phyloP scores from a whole-genome alignment of 2,329 filamentous ascomycete genomes.

The Coleophoma eucalyptorum region DNA sequence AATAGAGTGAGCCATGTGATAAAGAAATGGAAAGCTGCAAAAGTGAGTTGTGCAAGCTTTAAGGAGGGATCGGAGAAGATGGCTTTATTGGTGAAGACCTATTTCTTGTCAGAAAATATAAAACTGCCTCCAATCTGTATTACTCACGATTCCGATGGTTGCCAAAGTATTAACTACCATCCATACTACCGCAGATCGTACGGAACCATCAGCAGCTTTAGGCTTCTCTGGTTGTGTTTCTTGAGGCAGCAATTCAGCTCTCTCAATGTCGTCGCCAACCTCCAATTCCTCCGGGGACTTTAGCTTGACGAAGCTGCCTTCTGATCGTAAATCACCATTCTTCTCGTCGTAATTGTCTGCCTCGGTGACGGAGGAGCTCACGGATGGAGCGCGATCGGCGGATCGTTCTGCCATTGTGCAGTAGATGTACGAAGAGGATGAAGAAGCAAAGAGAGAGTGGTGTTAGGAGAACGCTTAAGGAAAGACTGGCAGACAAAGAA shows the following conservation, averaged over 20 bases:
- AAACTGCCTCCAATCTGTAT: conserved; percentile 2
- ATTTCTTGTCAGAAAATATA: background rate
- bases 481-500: background rate
- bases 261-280: conserved; percentile 33
- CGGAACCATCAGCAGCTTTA: conserved; percentile 23
- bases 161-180: conserved; percentile 59
- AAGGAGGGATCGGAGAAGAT: conserved; percentile 62
- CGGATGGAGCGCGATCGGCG: conserved; percentile 17
- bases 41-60: conserved; percentile 59
- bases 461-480: background rate
- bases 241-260: conserved; percentile 35
- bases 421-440: background rate
- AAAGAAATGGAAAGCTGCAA: conserved; percentile 66
- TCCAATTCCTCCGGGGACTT: conserved; percentile 31
- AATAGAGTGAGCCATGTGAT: conserved; percentile 63
- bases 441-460: background rate
- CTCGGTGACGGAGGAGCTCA: conserved; percentile 22
- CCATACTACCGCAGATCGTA: conserved; percentile 44
- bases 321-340: conserved; percentile 7
- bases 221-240: conserved; percentile 29
- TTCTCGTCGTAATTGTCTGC: conserved; percentile 23
- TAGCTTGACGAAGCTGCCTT: conserved; percentile 19
- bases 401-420: conserved; percentile 20
- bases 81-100: conserved; percentile 69
- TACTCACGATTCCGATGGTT: conserved; percentile 57